Base-by-base conservation (phyloP, 1,284 basidiomycete genomes). In the Cutaneotrichosporon curvatum region DNA sequence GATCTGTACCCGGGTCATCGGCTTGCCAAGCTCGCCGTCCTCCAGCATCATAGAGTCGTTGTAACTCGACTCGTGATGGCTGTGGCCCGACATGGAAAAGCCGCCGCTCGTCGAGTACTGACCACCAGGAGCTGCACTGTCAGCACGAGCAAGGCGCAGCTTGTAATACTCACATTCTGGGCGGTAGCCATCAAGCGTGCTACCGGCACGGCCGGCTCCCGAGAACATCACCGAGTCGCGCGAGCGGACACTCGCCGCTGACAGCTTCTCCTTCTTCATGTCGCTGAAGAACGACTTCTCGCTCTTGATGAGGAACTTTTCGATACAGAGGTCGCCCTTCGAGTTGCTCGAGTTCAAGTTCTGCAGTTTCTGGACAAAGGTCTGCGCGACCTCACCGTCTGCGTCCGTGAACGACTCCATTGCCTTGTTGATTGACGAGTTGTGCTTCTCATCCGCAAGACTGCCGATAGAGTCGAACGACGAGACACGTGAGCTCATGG, bases 321-420 rank as follows among this genome's bases (percentile, higher is more conserved):
- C 89, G 58, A 94, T 94, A 39, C 87, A 92, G 33, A 94, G 68
- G 60, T 94, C 89, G 50, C 81, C 79, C 73, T 87, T 87, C 6
- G 89, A 94, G 64, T 94, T 94, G 50, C 87, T 85, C 0, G 87
- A 75, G 37, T 80, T 83, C 43, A 95, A 78, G 53, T 71, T 69
- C 63, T 87, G 83, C 37, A 95, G 73, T 66, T 86, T 89, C 60
- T 86, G 81, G 21, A 92, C 84, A 66, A 95, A 92, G 44, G 86
- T 82, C 42, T 84, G 80, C 14, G 88, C 84, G 42, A 94, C 88
- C 51, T 87, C 87, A 37, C 89, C 89, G 66, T 92, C 87, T 1
- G 85, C 78, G 70, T 92, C 89, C 23, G 89, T 94, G 72, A 94
- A 94, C 82, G 87, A 83, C 51, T 84, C 84, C 64, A 89, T 87